phyloP scores from a whole-genome alignment of 129 eudicot genomes.

The Flaveria linearis region DNA sequence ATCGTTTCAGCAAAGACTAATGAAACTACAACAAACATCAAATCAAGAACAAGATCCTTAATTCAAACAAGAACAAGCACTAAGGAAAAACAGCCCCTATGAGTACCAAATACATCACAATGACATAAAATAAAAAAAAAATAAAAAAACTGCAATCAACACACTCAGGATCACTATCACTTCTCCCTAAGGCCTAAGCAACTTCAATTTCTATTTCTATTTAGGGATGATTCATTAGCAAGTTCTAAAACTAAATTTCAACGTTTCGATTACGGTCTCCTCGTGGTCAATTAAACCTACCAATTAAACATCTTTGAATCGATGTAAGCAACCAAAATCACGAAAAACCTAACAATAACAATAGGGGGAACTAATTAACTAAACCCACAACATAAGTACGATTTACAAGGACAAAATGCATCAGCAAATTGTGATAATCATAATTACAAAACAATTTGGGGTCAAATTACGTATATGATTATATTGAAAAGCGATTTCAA shows the following conservation, averaged over 20 bases:
- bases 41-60: background rate
- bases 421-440: slow-evolving; percentile 14
- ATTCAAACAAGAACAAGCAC: too few species aligned
- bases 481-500: background rate
- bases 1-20: slow-evolving; percentile 7
- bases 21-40: background rate
- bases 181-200: slow-evolving; percentile 5
- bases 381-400: slow-evolving; percentile 13
- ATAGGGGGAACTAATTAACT: slow-evolving; percentile 6
- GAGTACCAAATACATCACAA: slow-evolving; percentile 15
- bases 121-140: too few species aligned
- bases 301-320: slow-evolving; percentile 18
- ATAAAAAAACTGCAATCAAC: background rate
- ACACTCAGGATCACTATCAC: slow-evolving; percentile 7
- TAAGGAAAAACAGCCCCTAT: background rate
- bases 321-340: too few species aligned
- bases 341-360: background rate
- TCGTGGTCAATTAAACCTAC: slow-evolving; percentile 23
- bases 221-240: too few species aligned
- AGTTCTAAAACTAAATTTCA: slow-evolving; percentile 13
- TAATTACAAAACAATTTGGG: slow-evolving; percentile 3
- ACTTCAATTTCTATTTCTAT: background rate
- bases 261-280: slow-evolving; percentile 29
- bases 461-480: slow-evolving; percentile 11
- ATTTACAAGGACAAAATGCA: background rate